Evolutionary conservation across 805 yeast genomes (phyloP), one percentile per base, ranked within the genome.

Genomic region (Saccharomyces mikatae): DNA sequence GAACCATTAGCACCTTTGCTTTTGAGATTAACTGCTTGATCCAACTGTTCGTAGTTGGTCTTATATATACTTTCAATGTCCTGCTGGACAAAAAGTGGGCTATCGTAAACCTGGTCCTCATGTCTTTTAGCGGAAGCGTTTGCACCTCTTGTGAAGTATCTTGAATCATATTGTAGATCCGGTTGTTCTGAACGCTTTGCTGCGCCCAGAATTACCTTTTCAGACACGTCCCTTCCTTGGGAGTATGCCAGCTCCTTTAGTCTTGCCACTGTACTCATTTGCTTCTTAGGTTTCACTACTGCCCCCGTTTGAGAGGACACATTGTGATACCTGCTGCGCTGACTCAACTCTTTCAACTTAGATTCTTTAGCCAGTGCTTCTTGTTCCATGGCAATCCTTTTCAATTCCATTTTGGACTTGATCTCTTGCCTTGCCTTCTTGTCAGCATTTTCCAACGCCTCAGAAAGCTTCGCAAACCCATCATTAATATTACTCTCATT

Each of bases 361-460:
- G 77, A 80, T 60, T 82, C 87, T 56, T 76, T 79, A 46, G 73
- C 78, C 32, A 67, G 66, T 2, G 72, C 70, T 58, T 80, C 80
- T 60, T 77, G 73, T 58, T 79, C 83, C 14, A 80, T 80, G 41
- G 76, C 62, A 60, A 75, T 71, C 57, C 73, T 74, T 62, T 77
- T 79, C 69, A 79, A 67, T 36, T 75, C 76, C 26, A 80, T 76
- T 52, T 85, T 74, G 53, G 76, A 63, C 49, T 74, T 74, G 32
- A 85, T 74, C 54, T 81, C 83, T 49, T 80, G 78, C 50, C 86
- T 72, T 1, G 86, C 86, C 51, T 77, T 74, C 26, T 74, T 70
- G 51, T 83, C 92, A 0, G 94, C 96, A 14, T 72, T 71, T 52
- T 81, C 84, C 51, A 92, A 74, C 0, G 97, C 96, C 50, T 77